These are phyloP conservation scores for Jimgerdemannia lactiflua DNA, from an alignment of 192 early-diverging fungal genomes.

Conservation along the genomic window DNA sequence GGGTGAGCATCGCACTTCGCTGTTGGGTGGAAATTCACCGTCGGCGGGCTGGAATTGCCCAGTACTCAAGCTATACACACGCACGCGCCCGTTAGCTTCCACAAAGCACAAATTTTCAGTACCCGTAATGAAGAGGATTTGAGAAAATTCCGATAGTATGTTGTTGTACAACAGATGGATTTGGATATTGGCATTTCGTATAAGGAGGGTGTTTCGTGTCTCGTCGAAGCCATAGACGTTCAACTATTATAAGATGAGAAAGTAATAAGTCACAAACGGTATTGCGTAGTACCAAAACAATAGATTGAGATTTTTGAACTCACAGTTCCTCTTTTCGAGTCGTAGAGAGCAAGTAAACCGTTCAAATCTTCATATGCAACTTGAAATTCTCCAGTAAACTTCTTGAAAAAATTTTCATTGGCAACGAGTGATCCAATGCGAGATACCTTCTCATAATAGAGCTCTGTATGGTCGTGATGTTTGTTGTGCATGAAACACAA, in stretches of 20 bases:
- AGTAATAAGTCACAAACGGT: not conserved
- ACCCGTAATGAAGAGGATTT: conserved; percentile 19
- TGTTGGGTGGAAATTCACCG: conserved; percentile 2
- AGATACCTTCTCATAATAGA: not conserved
- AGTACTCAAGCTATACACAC: conserved; percentile 12
- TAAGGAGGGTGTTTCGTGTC: not conserved
- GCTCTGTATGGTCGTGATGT: not conserved
- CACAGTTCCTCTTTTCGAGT: conserved; percentile 5
- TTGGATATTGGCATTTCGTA: conserved; percentile 1
- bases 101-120: conserved; percentile 2
- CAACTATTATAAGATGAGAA: not conserved
- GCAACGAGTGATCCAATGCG: not conserved
- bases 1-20: not conserved
- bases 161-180: conserved; percentile 12
- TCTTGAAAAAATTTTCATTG: not conserved
- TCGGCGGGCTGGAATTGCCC: conserved; percentile 10
- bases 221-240: not conserved
- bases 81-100: conserved; percentile 1
- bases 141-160: not conserved
- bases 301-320: not conserved
- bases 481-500: not conserved
- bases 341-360: conserved; percentile 16
- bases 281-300: not conserved
- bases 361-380: conserved; percentile 13
- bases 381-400: not conserved